Evolutionary conservation across 345 rosid species (phyloP), one percentile per base, ranked within the genome.

Genomic region (Anastatica hierochuntica): DNA sequence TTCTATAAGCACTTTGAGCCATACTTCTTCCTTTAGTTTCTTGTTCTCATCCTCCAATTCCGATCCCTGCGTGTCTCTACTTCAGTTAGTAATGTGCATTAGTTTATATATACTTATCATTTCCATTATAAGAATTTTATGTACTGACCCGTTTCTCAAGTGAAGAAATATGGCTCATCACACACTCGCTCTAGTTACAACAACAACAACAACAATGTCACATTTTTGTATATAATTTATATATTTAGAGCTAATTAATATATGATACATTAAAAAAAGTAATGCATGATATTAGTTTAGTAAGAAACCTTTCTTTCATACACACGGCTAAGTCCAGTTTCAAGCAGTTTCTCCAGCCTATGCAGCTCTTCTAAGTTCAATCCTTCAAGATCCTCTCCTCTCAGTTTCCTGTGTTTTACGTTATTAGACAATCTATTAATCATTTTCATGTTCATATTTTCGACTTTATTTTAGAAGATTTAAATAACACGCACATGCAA

Each of bases 321-420:
- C 15, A 87, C 82, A 47, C 88, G 80, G 67, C 68, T 69, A 48
- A 90, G 62, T 56, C 98, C 98, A 19, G 66, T 35, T 71, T 84
- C 96, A 14, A 90, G 89, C 23, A 77, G 60, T 62, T 81, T 82
- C 74, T 90, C 98, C 14, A 90, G 73, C 36, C 66, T 73, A 62
- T 75, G 85, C 43, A 90, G 63, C 24, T 87, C 87, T 53, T 87
- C 96, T 2, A 90, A 58, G 49, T 50, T 76, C 53, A 87, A 34
- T 44, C 84, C 98, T 6, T 76, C 92, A 27, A 90, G 90, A 46
- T 87, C 95, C 50, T 84, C 98, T 34, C 96, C 98, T 26, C 96
- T 84, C 81, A 90, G 52, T 62, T 82, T 80, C 74, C 98, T 90
- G 67, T 90, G 67, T 62, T 51, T 16, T 36, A 27, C 19, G 21